Evolutionary conservation across 1,284 basidiomycete species (phyloP).

Genomic region (Tausonia pullulans): DNA sequence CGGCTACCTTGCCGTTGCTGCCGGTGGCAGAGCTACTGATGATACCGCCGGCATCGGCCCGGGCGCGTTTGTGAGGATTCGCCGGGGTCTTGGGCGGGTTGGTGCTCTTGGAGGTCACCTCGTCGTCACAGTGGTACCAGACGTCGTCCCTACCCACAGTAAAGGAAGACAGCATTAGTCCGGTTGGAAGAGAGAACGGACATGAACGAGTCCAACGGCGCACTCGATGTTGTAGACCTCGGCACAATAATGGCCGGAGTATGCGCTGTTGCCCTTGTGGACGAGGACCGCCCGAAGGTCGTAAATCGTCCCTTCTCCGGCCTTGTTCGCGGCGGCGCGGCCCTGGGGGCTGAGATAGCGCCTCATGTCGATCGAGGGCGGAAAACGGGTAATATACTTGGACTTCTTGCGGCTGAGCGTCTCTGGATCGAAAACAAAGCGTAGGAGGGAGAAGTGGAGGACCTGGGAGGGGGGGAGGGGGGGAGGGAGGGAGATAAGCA

Average conservation of each 20-base stretch:
- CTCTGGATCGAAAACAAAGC: slow-evolving; percentile 73
- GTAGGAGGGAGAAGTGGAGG: slow-evolving; percentile 74
- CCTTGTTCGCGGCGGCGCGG: slow-evolving; percentile 3
- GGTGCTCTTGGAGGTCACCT: slow-evolving; percentile 31
- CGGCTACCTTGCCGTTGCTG: too few relatives aligned
- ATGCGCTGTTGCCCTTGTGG: slow-evolving; percentile 75
- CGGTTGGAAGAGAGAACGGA: slow-evolving; percentile 3
- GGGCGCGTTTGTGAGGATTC: too few relatives aligned
- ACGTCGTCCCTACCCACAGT: slow-evolving; percentile 43
- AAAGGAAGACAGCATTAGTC: slow-evolving; percentile 15
- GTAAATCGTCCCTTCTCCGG: slow-evolving; percentile 39
- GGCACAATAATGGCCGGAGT: slow-evolving; percentile 85
- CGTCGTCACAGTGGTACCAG: slow-evolving; percentile 90
- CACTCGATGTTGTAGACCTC: slow-evolving; percentile 69
- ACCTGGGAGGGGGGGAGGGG: slow-evolving; percentile 22
- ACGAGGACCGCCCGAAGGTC: slow-evolving; percentile 69
- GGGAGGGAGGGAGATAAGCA: too few relatives aligned
- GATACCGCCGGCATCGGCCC: too few relatives aligned
- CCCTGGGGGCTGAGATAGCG: slow-evolving; percentile 40
- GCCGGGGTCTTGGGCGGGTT: slow-evolving; percentile 17
- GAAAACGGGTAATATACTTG: slow-evolving; percentile 64
- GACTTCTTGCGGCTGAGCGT: slow-evolving; percentile 71
- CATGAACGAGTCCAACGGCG: slow-evolving; percentile 24
- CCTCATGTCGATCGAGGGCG: slow-evolving; percentile 58
- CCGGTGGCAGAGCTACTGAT: too few relatives aligned